phyloP scores from a whole-genome alignment of 305 asterid genomes.

The Rubia peregrina region DNA sequence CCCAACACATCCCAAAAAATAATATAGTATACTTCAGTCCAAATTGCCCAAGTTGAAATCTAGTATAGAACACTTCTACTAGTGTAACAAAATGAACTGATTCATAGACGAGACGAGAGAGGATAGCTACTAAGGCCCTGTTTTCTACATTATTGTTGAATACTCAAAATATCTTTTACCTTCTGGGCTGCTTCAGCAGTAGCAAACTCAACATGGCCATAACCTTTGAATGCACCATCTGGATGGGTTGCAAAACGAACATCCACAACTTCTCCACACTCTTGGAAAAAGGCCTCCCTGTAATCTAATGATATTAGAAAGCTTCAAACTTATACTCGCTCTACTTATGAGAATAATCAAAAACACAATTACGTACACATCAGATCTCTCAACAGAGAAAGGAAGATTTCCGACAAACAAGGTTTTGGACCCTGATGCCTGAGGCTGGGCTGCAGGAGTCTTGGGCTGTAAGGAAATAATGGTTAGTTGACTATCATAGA shows the following conservation, averaged over 20 bases:
- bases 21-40: too few species aligned
- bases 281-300: slow-evolving; percentile 69
- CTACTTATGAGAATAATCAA: not conserved
- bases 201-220: slow-evolving; percentile 80
- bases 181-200: slow-evolving; percentile 56
- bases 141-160: not conserved
- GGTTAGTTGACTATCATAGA: not conserved
- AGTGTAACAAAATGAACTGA: too few species aligned
- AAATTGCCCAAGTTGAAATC: too few species aligned
- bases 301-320: not conserved
- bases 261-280: slow-evolving; percentile 59
- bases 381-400: slow-evolving; percentile 42
- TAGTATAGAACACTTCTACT: too few species aligned
- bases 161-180: slow-evolving; percentile 26
- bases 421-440: slow-evolving; percentile 45
- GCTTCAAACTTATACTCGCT: not conserved
- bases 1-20: too few species aligned
- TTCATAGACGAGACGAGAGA: too few species aligned
- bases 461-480: slow-evolving; percentile 33
- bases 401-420: slow-evolving; percentile 77
- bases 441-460: slow-evolving; percentile 38
- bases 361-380: slow-evolving; percentile 47
- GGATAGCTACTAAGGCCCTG: too few species aligned
- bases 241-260: slow-evolving; percentile 47
- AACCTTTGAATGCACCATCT: slow-evolving; percentile 65